Evolutionary conservation across 768 basidiomycete genomes (phyloP).

Genomic region (Postia placenta): DNA sequence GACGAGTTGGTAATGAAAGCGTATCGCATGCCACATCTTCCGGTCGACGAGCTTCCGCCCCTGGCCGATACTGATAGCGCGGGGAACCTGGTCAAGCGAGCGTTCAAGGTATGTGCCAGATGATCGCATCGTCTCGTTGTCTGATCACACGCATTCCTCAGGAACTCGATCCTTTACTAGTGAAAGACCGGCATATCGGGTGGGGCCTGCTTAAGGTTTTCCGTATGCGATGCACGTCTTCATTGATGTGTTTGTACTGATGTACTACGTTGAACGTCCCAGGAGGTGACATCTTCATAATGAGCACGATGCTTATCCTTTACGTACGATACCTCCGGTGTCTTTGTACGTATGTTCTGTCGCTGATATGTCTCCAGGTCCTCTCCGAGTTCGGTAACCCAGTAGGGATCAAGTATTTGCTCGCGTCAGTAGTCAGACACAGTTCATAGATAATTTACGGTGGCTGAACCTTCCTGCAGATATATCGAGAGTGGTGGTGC

Average conservation of each 20-base stretch:
- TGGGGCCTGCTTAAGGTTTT: conserved; percentile 21
- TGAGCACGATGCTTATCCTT: neutral
- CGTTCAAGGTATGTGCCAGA: conserved; percentile 23
- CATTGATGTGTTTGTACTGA: neutral
- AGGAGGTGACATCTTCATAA: neutral
- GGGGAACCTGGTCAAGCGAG: conserved; percentile 27
- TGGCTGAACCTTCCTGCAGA: conserved; percentile 1
- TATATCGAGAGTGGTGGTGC: conserved; percentile 37
- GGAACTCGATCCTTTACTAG: conserved; percentile 30
- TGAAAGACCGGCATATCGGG: conserved; percentile 24
- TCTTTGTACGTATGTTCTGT: neutral
- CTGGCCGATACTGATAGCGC: conserved; percentile 42
- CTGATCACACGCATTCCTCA: conserved; percentile 6
- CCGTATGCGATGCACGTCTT: neutral
- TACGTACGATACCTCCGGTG: neutral
- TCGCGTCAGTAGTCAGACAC: neutral
- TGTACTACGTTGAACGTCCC: neutral
- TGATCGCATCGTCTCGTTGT: neutral
- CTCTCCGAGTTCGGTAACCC: neutral
- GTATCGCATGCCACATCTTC: conserved; percentile 37
- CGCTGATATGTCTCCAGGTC: neutral
- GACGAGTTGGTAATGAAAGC: conserved; percentile 43
- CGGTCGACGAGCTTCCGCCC: conserved; percentile 37
- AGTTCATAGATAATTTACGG: neutral
- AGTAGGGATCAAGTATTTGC: neutral